phyloP scores from a whole-genome alignment of 2,329 filamentous ascomycete genomes.

The Pestalotiopsis sp. region DNA sequence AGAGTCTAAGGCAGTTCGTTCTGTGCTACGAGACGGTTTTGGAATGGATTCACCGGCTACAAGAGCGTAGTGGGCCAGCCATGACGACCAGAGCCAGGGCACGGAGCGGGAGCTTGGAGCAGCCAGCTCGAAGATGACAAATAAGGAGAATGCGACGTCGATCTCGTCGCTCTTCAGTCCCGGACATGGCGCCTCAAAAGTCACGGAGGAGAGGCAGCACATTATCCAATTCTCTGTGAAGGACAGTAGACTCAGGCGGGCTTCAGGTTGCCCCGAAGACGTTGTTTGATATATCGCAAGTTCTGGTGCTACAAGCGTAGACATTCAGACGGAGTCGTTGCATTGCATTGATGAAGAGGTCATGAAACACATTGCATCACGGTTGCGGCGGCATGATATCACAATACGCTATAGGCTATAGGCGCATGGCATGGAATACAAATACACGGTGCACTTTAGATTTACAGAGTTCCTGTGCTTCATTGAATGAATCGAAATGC shows the following conservation, averaged over 20 bases:
- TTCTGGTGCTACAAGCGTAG: neutral
- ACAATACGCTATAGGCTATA: neutral
- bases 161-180: neutral
- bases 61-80: conserved; percentile 33
- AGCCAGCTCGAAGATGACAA: conserved; percentile 13
- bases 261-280: neutral
- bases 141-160: neutral
- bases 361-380: neutral
- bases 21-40: conserved; percentile 94
- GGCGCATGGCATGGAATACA: neutral
- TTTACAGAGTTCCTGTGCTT: neutral
- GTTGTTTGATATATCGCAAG: neutral
- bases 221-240: neutral
- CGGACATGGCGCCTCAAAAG: neutral
- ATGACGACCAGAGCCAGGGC: conserved; percentile 23
- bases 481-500: neutral
- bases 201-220: neutral
- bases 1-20: conserved; percentile 89
- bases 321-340: neutral
- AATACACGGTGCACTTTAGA: conserved; percentile 1
- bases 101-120: conserved; percentile 34
- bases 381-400: neutral
- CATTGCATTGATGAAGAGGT: neutral
- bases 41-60: conserved; percentile 71
- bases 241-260: neutral